A percentile compares a stretch with the other conserved stretches of the same genome.
These are phyloP conservation scores for Herpetospermum pedunculosum DNA, from an alignment of 306 rosid genomes.

Conservation along the genomic window DNA sequence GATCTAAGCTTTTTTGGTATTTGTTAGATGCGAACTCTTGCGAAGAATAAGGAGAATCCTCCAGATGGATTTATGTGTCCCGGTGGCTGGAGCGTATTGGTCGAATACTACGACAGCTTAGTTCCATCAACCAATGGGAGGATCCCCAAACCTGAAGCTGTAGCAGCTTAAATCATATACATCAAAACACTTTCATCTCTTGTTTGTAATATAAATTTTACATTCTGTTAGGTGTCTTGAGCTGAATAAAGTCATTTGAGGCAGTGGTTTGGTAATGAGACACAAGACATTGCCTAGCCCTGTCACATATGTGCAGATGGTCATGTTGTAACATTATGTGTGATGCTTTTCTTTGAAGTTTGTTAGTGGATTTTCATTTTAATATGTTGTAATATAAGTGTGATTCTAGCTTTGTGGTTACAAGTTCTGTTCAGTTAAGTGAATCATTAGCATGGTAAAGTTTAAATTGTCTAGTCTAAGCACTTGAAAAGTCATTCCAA, in stretches of 20 bases:
- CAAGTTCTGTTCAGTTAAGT: not conserved
- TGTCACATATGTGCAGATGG: not conserved
- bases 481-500: no score
- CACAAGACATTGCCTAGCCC: not conserved
- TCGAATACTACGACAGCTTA: slow-evolving; percentile 72
- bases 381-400: not conserved
- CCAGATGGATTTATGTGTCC: slow-evolving; percentile 98
- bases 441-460: not conserved
- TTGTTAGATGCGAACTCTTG: slow-evolving; percentile 71
- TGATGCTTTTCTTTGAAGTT: not conserved
- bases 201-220: slow-evolving; percentile 3
- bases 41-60: slow-evolving; percentile 75
- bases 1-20: not conserved
- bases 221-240: not conserved
- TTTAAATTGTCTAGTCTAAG: no score
- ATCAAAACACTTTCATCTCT: not conserved
- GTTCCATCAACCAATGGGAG: slow-evolving; percentile 31
- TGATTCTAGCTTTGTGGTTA: not conserved
- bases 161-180: slow-evolving; percentile 31
- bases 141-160: slow-evolving; percentile 28
- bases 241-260: not conserved
- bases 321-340: not conserved
- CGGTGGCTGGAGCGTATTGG: slow-evolving; percentile 83
- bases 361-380: not conserved
- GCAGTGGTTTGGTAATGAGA: not conserved